Base-by-base conservation (phyloP, 352 stramenopile genomes). In the Globisporangium megalacanthum region DNA sequence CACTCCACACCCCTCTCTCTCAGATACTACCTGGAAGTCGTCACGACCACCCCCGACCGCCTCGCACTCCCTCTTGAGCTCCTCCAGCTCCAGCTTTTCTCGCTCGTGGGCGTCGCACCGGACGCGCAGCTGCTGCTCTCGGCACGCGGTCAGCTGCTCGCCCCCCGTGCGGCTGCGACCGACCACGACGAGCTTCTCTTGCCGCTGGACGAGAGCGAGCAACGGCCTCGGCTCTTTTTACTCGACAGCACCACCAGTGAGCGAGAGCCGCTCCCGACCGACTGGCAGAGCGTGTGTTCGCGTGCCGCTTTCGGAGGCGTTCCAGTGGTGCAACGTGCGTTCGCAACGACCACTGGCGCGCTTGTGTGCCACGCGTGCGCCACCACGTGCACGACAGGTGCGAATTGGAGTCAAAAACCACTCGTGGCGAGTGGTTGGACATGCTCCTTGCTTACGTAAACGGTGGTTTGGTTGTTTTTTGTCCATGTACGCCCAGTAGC, bases 281-380 rank as follows among this genome's bases (percentile, higher is more conserved):
- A 91, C 49, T 91, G 78, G 78, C 63, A 42, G 8, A 62, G 86
- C 36, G 81, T 89, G 47, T 92, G 81, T 54, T 83, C 72, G 5
- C 78, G 79, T 33, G 74, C 66, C 50, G 72, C 66, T 0, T 89
- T 92, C 55, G 79, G 81, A n/a, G 53, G 66, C 19, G 56, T 58
- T 3, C 61, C 69, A 0, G 57, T 85, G 2, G 65, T 88, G n/a
- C 81, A 92, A 53, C 67, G 66, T 45, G 73, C 70, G 8, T 92
- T 84, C 51, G 48, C 3, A 52, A 29, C 10, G 61, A 63, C 1
- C 41, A 54, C 6, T 64, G 49, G 2, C n/a, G 88, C 42, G 1
- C n/a, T 92, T 22, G 70, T 92, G 33, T 92, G 82, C 58, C 72
- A 63, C 25, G 68, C 72, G n/a, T 92, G 82, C 54, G 76, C 82